Evolutionary conservation across 495 filamentous ascomycete species (phyloP), one percentile per base, ranked within the genome.

Genomic region (Melanomma pulvis-pyrius): DNA sequence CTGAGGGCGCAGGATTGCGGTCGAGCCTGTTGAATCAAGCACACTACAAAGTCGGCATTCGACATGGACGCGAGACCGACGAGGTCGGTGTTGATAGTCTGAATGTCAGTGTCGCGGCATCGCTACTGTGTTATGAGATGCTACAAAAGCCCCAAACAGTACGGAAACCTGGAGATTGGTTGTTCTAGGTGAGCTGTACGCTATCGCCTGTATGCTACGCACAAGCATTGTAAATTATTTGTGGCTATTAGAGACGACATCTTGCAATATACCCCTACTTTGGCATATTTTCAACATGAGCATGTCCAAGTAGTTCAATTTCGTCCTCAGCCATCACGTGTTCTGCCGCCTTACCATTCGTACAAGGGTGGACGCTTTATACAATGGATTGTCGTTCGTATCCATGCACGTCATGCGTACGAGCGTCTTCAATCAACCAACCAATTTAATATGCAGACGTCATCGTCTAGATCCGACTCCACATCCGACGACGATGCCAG

Each of bases 71-170:
- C 3, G 67, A 47, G 1, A 28, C 76, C 6, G 73, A 77, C 59
- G 75, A 76, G 11, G 65, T 75, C 7, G 80, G 77, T 15, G 80
- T 92, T 17, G 92, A 97, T 65, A 94, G 91, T 76, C 79, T 97
- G 71, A 96, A 96, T 73, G 92, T 96, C 3, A 88, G 88, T 67
- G 91, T 93, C 17, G 92, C 92, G n/a, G 85, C 88, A 4, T 91
- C 84, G 4, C 74, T 97, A 36, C 75, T 97, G 46, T 88, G 87
- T 76, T 82, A 87, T 67, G 82, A 83, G 61, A 85, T 91, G 64
- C 67, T 89, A 68, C 79, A 78, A 21, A 73, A 63, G 64, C 73
- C 74, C 46, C 68, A 55, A 55, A 22, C 15, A 26, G 34, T 22
- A 46, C 24, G 19, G 34, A 67, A 63, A 24, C 22, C 49, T n/a